A percentile compares a stretch with the other conserved stretches of the same genome.
Evolutionary conservation across 805 yeast species (phyloP).

Genomic region (Millerozyma acaciae): DNA sequence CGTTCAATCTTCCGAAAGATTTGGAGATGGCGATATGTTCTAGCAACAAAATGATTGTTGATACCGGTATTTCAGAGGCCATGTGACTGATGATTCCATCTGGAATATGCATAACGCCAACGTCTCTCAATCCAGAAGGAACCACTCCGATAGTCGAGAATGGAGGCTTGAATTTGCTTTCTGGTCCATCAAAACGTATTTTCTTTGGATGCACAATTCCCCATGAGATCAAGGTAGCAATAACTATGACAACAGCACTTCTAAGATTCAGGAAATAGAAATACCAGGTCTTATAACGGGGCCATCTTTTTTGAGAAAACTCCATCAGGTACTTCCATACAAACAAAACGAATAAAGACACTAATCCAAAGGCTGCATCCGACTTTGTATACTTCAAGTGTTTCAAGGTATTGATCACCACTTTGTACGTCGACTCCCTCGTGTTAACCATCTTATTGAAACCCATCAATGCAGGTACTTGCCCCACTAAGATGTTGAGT

Average conservation of each 20-base stretch:
- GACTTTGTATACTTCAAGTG: slow-evolving; percentile 62
- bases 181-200: slow-evolving; percentile 25
- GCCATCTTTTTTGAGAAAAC: slow-evolving; percentile 59
- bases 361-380: slow-evolving; percentile 89
- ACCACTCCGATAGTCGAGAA: slow-evolving; percentile 70
- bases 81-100: slow-evolving; percentile 52
- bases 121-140: slow-evolving; percentile 76
- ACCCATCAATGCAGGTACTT: slow-evolving; percentile 85
- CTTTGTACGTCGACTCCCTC: slow-evolving; percentile 63
- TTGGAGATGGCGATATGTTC: slow-evolving; percentile 94
- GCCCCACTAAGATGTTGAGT: slow-evolving; percentile 75
- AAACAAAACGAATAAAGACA: slow-evolving; percentile 68
- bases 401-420: slow-evolving; percentile 68
- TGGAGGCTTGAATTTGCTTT: slow-evolving; percentile 35
- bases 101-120: slow-evolving; percentile 69
- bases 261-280: slow-evolving; percentile 76
- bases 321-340: slow-evolving; percentile 64
- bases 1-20: slow-evolving; percentile 89
- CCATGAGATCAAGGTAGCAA: slow-evolving; percentile 82
- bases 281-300: slow-evolving; percentile 50
- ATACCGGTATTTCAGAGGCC: slow-evolving; percentile 81
- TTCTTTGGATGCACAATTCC: slow-evolving; percentile 54
- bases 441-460: slow-evolving; percentile 63
- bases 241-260: slow-evolving; percentile 75
- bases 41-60: slow-evolving; percentile 73